Percentiles rank a stretch among this genome's conserved stretches.
Evolutionary conservation across 2,329 filamentous ascomycete species (phyloP).

Genomic region (Fusarium sp.): DNA sequence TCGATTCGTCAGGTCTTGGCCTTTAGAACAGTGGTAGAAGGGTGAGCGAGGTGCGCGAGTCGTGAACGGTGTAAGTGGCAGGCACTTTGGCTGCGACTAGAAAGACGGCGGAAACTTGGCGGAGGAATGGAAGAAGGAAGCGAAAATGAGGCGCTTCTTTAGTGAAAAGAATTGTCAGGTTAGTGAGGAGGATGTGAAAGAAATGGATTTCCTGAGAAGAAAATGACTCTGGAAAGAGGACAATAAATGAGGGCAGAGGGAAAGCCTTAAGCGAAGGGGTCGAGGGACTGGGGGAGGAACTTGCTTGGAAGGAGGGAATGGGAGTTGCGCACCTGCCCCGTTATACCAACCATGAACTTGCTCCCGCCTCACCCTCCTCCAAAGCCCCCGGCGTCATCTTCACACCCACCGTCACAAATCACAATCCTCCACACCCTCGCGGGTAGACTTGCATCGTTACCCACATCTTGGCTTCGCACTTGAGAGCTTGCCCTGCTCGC

Average conservation of each 20-base stretch:
- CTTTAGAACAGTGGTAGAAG: slow-evolving; percentile 14
- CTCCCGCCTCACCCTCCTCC: slow-evolving; percentile 1
- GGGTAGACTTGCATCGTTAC: slow-evolving; percentile 2
- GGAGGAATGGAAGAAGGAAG: slow-evolving; percentile 18
- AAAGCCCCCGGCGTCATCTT: slow-evolving; percentile 34
- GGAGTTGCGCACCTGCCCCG: background rate
- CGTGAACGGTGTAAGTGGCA: slow-evolving; percentile 24
- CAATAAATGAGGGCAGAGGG: slow-evolving; percentile 2
- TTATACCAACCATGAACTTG: background rate
- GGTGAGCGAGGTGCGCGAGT: slow-evolving; percentile 28
- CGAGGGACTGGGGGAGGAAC: background rate
- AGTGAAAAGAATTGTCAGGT: background rate
- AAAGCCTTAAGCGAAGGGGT: background rate
- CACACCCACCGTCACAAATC: slow-evolving; percentile 10
- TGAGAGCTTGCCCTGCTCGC: background rate
- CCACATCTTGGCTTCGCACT: slow-evolving; percentile 21
- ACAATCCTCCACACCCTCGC: slow-evolving; percentile 23
- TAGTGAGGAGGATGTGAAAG: background rate
- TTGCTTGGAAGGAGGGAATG: slow-evolving; percentile 3
- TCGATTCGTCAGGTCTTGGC: slow-evolving; percentile 15
- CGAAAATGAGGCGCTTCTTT: slow-evolving; percentile 2
- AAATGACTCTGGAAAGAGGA: background rate
- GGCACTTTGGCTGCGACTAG: slow-evolving; percentile 19
- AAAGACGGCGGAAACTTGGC: slow-evolving; percentile 3
- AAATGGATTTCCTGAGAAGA: background rate